These are phyloP conservation scores for Acer yangbiense DNA, from an alignment of 345 rosid species.

Conservation along the genomic window DNA sequence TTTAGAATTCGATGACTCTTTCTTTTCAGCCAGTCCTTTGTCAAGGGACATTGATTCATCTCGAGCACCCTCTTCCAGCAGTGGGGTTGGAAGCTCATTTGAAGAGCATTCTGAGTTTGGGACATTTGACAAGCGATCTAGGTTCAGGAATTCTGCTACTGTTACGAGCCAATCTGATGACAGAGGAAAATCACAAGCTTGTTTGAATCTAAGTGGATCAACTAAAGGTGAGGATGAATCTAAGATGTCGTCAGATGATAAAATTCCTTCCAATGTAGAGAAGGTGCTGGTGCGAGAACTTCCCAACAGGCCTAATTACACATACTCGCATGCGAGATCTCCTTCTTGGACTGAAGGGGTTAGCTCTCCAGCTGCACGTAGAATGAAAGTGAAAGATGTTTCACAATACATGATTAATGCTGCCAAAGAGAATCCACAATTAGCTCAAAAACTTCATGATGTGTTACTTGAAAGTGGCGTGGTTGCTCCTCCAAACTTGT, in stretches of 20 bases:
- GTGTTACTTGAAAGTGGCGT: conserved; percentile 95
- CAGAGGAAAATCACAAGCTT: conserved; percentile 35
- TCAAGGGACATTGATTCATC: conserved; percentile 67
- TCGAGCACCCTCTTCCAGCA: conserved; percentile 64
- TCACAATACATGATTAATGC: conserved; percentile 94
- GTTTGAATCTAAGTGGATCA: conserved; percentile 25
- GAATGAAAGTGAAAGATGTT: conserved; percentile 94
- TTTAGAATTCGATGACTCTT: conserved; percentile 61
- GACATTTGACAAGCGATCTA: conserved; percentile 51
- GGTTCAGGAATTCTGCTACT: conserved; percentile 37
- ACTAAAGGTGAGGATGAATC: conserved; percentile 41
- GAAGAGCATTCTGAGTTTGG: conserved; percentile 68
- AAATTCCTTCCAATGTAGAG: conserved; percentile 32
- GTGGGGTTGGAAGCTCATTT: conserved; percentile 60
- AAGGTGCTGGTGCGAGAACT: conserved; percentile 35
- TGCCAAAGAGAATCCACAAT: conserved; percentile 90
- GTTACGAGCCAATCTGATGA: conserved; percentile 45
- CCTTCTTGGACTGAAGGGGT: conserved; percentile 99
- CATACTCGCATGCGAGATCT: conserved; percentile 66
- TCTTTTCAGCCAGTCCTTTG: conserved; percentile 64
- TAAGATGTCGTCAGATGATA: conserved; percentile 34
- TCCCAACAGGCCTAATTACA: conserved; percentile 49
- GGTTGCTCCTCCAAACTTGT: conserved; percentile 81
- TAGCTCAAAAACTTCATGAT: conserved; percentile 90
- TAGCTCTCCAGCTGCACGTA: conserved; percentile 76